Evolutionary conservation across 495 filamentous ascomycete species (phyloP), one percentile per base, ranked within the genome.

Genomic region (Physcia stellaris): DNA sequence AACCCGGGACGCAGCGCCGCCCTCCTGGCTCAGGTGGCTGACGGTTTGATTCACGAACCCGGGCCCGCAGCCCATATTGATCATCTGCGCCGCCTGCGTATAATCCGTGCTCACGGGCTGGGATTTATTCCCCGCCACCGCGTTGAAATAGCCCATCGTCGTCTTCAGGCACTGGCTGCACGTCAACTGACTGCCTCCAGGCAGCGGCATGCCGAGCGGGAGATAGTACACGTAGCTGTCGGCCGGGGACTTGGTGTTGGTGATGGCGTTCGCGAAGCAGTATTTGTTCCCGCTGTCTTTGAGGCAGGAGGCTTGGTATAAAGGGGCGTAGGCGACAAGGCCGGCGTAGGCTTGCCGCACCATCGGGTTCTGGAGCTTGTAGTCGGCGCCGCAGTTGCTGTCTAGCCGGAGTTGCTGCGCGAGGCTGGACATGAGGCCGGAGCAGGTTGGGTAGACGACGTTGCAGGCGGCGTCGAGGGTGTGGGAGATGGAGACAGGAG

Each of bases 191-290:
- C 72, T 66, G 3, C 66, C 68, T 3, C 64, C 64, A 0, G 80
- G 75, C 2, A 95, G 58, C 3, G 58, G 42, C n/a, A 67, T 70
- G 20, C 88, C 88, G 27, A 93, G 65, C 4, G 90, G 81, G 1
- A 96, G 61, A 48, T 77, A 85, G 61, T 95, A 98, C 13, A 87
- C 61, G 43, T 86, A 82, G 24, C 75, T 67, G 53, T 83, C 77
- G 19, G 70, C 68, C 0, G 77, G 62, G 19, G 72, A 79, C 26
- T 7, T 13, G 9, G 17, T 29, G 54, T 94, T 94, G 7, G 79
- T 86, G 41, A 85, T 73, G 18, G 86, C 85, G 49, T 85, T 80
- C 41, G 84, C 83, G 53, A 86, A 95, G 59, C 78, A 72, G 41
- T 66, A 72, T 35, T 64, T 41, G 12, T 79, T 70, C 21, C 73